phyloP scores from a whole-genome alignment of 352 stramenopile species.

The Phytopythium litorale region DNA sequence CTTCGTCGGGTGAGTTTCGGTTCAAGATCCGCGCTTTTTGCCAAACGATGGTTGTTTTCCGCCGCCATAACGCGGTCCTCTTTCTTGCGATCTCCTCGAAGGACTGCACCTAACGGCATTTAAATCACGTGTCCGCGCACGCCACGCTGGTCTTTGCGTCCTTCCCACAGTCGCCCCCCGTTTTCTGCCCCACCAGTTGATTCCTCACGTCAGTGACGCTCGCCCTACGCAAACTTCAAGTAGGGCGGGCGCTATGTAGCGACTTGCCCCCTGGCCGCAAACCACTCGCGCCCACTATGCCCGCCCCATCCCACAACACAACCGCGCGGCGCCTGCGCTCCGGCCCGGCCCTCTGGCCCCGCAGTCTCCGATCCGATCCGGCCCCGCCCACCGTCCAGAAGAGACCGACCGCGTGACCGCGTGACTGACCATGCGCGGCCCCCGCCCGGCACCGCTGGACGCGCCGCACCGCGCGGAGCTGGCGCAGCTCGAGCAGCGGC shows the following conservation, averaged over 20 bases:
- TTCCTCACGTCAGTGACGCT: neutral
- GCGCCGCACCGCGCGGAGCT: neutral
- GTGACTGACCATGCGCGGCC: neutral
- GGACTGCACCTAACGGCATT: neutral
- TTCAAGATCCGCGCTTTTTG: too few relatives aligned
- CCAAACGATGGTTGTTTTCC: too few relatives aligned
- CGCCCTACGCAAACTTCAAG: neutral
- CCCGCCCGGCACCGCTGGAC: neutral
- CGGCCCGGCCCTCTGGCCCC: too few relatives aligned
- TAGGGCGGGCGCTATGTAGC: neutral
- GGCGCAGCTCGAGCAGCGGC: slow-evolving; percentile 5
- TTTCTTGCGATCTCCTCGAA: too few relatives aligned
- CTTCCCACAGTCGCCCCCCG: neutral
- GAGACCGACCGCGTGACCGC: too few relatives aligned
- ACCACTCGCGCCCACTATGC: neutral
- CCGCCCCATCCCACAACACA: neutral
- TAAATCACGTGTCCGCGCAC: neutral
- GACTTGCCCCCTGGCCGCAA: neutral
- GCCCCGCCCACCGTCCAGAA: too few relatives aligned
- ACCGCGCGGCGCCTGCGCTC: too few relatives aligned
- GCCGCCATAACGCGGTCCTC: too few relatives aligned
- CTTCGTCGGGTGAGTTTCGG: too few relatives aligned
- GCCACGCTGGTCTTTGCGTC: neutral
- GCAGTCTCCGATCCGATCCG: too few relatives aligned
- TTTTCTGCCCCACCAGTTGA: neutral